These are phyloP conservation scores for Domatiomyces globalis DNA, from an alignment of 2,329 filamentous ascomycete species.

Conservation along the genomic window DNA sequence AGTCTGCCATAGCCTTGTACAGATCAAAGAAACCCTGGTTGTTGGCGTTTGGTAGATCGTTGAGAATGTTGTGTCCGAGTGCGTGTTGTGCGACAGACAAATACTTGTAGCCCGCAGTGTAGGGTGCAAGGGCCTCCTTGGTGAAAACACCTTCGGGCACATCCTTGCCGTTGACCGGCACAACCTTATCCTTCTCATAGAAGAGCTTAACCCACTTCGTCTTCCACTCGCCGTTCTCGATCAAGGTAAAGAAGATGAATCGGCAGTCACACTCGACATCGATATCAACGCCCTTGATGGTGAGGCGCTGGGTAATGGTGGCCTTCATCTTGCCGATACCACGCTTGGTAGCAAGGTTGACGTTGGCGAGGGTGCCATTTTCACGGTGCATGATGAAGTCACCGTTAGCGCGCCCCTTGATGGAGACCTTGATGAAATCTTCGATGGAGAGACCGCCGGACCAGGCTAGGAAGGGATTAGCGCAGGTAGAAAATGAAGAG, in stretches of 20 bases:
- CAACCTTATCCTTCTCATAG: constrained; percentile 41
- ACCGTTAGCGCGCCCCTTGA: constrained; percentile 36
- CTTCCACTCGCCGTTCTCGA: constrained; percentile 27
- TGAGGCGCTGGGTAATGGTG: constrained; percentile 40
- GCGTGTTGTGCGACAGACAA: constrained; percentile 35
- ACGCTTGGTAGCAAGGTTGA: constrained; percentile 26
- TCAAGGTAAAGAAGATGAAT: constrained; percentile 35
- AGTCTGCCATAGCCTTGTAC: constrained; percentile 32
- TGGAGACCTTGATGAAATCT: constrained; percentile 37
- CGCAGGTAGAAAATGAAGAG: too few species aligned
- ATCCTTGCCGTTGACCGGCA: constrained; percentile 31
- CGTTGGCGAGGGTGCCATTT: constrained; percentile 35
- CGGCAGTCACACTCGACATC: constrained; percentile 40
- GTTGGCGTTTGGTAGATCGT: constrained; percentile 28
- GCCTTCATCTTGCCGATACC: constrained; percentile 42
- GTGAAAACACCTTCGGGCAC: constrained; percentile 25
- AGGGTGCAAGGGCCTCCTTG: constrained; percentile 26
- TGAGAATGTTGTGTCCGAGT: constrained; percentile 31
- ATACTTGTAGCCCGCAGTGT: constrained; percentile 35
- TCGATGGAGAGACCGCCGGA: constrained; percentile 30
- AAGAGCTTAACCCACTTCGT: constrained; percentile 35
- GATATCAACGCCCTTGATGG: constrained; percentile 25
- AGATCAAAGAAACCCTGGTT: constrained; percentile 27
- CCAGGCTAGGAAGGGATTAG: constrained; percentile 29
- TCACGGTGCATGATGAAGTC: constrained; percentile 46